Base-by-base conservation (phyloP, 2,329 filamentous ascomycete species). In the Cytospora chrysosperma region DNA sequence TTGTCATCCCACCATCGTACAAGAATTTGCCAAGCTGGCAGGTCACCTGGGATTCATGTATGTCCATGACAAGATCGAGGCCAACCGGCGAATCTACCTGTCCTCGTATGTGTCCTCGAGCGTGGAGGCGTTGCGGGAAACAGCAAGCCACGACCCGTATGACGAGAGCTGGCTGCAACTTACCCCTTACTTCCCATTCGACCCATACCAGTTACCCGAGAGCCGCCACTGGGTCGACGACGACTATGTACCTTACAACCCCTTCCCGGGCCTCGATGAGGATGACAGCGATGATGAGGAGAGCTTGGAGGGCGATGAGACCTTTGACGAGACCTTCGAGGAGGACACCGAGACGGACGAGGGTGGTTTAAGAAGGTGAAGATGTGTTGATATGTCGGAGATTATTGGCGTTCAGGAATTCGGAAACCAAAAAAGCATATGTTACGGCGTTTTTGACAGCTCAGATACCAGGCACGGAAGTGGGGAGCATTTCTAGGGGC, bases 151-250 rank as follows among this genome's bases (percentile, higher is more conserved):
- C 56, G 77, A 82, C 57, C 74, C 77, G 17, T 84, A 88, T 60
- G 90, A 91, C 64, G 92, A 97, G 69, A 87, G 88, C 67, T 89
- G 87, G 71, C 88, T 94, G 71, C 89, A 97, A 75, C 83, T 99
- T 1, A 93, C 98, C 69, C 91, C 93, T 0, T 97, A 96, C 75
- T 99, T 98, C 72, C 95, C 95, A 0, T 99, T 99, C 72, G 95
- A 99, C 73, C 96, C 96, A 2, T 99, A 98, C 75, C 90, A 94
- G 71, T 80, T 99, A 56, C 93, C 93, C 0, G 81, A 87, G 69
- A 97, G 93, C 75, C 92, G 91, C 75, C 84, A 87, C 64, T 98
- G 95, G 96, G 78, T 99, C 15, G 89, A 93, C 67, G 83, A 85
- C 24, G 90, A 96, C 72, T 97, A 97, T 72, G 83, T 94, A 32